These are phyloP conservation scores for Pseudocercospora ulei DNA, from an alignment of 2,329 filamentous ascomycete species.

Conservation along the genomic window DNA sequence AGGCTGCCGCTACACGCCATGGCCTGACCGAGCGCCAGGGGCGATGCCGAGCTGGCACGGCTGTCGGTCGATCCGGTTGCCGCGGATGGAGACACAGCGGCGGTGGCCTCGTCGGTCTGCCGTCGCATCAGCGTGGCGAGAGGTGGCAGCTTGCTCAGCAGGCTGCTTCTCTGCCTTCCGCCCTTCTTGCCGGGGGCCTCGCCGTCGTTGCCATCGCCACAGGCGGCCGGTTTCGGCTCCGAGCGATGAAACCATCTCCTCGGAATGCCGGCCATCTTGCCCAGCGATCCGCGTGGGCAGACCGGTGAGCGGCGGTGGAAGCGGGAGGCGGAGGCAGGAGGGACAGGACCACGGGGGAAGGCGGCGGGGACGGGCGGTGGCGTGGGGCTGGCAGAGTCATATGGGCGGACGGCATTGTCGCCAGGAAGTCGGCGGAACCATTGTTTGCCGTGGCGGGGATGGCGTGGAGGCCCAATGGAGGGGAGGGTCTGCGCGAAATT, in stretches of 20 bases:
- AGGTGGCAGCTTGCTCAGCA: slow-evolving; percentile 3
- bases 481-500: slow-evolving; percentile 7
- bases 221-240: no score
- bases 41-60: neutral
- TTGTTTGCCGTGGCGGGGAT: neutral
- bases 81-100: neutral
- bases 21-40: no score
- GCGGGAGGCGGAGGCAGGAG: neutral
- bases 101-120: neutral
- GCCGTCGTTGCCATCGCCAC: neutral
- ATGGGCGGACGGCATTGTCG: neutral
- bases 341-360: no score
- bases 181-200: slow-evolving; percentile 1
- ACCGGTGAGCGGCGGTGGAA: neutral
- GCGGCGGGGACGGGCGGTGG: neutral
- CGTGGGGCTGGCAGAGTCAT: neutral
- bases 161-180: no score
- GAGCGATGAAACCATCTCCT: neutral
- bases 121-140: neutral
- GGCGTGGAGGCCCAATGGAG: neutral
- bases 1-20: slow-evolving; percentile 3
- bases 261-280: slow-evolving; percentile 1
- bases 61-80: neutral
- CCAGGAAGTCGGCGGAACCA: slow-evolving; percentile 7
- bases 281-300: neutral